Base-by-base conservation (phyloP, 2,329 filamentous ascomycete genomes). In the Penicillium sp. region DNA sequence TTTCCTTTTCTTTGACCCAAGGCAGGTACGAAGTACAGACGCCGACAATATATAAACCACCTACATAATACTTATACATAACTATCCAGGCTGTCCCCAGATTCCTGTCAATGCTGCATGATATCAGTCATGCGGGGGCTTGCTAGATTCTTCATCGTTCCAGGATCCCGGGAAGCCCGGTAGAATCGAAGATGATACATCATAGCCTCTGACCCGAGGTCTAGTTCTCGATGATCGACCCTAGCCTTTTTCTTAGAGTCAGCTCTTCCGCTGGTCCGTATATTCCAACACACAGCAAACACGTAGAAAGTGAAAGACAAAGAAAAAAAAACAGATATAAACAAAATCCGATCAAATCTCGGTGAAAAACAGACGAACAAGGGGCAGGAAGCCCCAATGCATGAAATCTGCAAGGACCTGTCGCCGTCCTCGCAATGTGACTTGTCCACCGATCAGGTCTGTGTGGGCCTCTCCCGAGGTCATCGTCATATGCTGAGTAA, bases 401-500 rank as follows among this genome's bases (percentile, higher is more conserved):
- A 66, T 53, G 59, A 60, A 62, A 65, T 67, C 64, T 69, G 66
- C 67, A 72, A 71, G 68, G 67, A 70, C 60, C 60, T 61, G 60
- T 60, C 55, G 63, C 49, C 45, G 44, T 59, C 60, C 67, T 64
- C 55, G 60, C 56, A 51, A 69, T 69, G 59, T 72, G 68, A 71
- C 68, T 69, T 60, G 68, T 70, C 66, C 50, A 64, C 8, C 6
- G 6, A 31, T 21, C 19, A 50, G 48, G 16, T 33, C 34, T 8
- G 49, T 29, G 54, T 53, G 41, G 54, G 49, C 54, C 54, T 40
- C 19, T 25, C n/a, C 43, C 27, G 27, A n/a, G 23, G 13, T 41
- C 31, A 56, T 53, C 53, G 53, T 56, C 49, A 56, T 56, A 55
- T 60, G 51, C 60, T 61, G 57, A 54, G 64, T 31, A 49, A 50